Conservation (phyloP, 1,284 basidiomycete species). For the Puccinia horiana region DNA sequence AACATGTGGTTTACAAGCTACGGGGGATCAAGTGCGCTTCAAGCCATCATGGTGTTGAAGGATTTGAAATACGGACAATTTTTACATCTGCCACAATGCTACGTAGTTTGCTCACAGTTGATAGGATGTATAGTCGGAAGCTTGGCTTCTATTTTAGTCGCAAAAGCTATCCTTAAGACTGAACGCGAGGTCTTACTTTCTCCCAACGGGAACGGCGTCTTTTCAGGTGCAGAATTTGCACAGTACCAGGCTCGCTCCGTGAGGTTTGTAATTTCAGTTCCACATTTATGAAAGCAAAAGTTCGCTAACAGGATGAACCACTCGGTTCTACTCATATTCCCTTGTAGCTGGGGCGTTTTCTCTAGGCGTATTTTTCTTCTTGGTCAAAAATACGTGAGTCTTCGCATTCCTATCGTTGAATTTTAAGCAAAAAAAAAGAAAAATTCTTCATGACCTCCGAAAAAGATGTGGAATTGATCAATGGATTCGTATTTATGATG, state of each 20-base stretch:
- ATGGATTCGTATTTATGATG: neutral
- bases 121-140: slow-evolving; percentile 7
- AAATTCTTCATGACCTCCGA: neutral
- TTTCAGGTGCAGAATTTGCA: slow-evolving; percentile 34
- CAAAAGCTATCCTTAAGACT: slow-evolving; percentile 14
- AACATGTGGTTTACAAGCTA: no score
- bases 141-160: slow-evolving; percentile 15
- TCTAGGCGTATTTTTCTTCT: slow-evolving; percentile 11
- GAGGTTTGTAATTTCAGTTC: neutral
- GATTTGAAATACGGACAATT: slow-evolving; percentile 28
- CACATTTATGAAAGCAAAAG: neutral
- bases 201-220: slow-evolving; percentile 37
- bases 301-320: neutral
- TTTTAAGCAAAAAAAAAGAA: no score
- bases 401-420: neutral
- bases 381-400: slow-evolving; percentile 22
- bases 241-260: slow-evolving; percentile 17
- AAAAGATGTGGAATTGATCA: no score
- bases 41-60: slow-evolving; percentile 15
- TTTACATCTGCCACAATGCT: slow-evolving; percentile 1
- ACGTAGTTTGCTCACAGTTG: slow-evolving; percentile 19
- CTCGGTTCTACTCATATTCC: neutral
- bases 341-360: slow-evolving; percentile 34
- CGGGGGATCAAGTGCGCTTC: no score
- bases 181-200: slow-evolving; percentile 32